Percentiles rank a stretch among this genome's conserved stretches.
phyloP scores from a whole-genome alignment of 106 monocot genomes.

The Iris macrosiphon region DNA sequence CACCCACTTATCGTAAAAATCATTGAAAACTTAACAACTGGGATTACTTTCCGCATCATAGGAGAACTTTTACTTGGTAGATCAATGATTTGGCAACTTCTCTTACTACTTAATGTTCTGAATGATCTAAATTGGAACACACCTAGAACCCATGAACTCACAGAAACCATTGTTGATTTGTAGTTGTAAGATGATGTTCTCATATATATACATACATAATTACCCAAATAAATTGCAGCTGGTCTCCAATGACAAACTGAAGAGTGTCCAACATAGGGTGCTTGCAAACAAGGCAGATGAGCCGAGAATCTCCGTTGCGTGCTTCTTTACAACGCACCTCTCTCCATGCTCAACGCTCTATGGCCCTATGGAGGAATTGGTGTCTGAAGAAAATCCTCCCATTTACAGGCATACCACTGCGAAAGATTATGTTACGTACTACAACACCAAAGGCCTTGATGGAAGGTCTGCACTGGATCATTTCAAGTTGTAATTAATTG shows the following conservation, averaged over 20 bases:
- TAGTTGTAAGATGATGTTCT: no score
- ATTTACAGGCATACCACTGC: constrained; percentile 3
- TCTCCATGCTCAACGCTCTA: not conserved
- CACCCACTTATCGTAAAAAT: no score
- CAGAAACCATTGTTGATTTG: no score
- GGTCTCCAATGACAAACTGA: constrained; percentile 45
- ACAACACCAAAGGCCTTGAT: constrained; percentile 5
- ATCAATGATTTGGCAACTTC: no score
- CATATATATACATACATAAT: no score
- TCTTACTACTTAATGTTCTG: no score
- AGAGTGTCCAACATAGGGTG: constrained; percentile 31
- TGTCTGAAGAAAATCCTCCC: constrained; percentile 5
- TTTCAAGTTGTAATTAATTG: constrained; percentile 27
- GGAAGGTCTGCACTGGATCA: constrained; percentile 14
- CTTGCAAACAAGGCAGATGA: constrained; percentile 16
- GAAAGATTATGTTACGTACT: not conserved
- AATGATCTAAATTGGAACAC: no score
- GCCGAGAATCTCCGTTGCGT: constrained; percentile 39
- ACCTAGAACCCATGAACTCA: no score
- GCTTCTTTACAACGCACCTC: constrained; percentile 11
- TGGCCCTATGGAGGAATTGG: constrained; percentile 5
- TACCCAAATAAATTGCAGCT: no score
- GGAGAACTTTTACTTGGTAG: no score
- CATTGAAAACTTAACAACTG: no score
- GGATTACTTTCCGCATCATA: no score